These are phyloP conservation scores for Flaveria linearis DNA, from an alignment of 129 eudicot genomes.

Conservation along the genomic window DNA sequence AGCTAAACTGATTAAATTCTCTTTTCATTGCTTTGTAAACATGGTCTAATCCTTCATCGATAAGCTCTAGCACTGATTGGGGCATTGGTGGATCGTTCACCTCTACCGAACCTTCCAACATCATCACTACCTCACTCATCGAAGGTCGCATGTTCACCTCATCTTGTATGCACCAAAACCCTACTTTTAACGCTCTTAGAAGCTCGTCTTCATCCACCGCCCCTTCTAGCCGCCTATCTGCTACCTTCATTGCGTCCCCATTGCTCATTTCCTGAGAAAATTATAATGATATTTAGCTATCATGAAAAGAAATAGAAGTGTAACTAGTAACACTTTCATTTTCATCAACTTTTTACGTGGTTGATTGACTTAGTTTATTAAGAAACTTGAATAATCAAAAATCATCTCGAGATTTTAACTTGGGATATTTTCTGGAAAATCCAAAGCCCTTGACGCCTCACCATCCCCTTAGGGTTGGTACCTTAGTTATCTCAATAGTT, in stretches of 20 bases:
- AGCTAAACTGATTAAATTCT: conserved; percentile 71
- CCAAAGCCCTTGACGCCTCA: no score
- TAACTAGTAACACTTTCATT: neutral
- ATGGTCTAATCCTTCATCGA: conserved; percentile 90
- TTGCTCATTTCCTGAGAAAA: conserved; percentile 56
- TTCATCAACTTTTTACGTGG: no score
- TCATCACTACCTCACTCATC: conserved; percentile 95
- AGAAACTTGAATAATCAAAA: no score
- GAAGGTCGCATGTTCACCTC: conserved; percentile 84
- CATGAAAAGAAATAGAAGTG: neutral
- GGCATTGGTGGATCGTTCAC: conserved; percentile 86
- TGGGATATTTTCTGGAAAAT: no score
- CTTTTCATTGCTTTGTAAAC: conserved; percentile 95
- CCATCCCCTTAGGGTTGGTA: no score
- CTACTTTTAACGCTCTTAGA: conserved; percentile 61
- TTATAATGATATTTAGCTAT: neutral
- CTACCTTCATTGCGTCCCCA: conserved; percentile 65
- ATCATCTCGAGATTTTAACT: no score
- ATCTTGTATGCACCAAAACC: conserved; percentile 97
- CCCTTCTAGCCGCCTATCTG: conserved; percentile 78
- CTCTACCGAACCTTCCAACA: conserved; percentile 84
- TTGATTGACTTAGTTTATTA: no score
- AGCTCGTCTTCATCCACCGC: conserved; percentile 67
- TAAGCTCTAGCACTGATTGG: conserved; percentile 76
- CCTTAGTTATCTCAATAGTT: no score